Conservation (phyloP, 768 basidiomycete species). For the Russula earlei region DNA sequence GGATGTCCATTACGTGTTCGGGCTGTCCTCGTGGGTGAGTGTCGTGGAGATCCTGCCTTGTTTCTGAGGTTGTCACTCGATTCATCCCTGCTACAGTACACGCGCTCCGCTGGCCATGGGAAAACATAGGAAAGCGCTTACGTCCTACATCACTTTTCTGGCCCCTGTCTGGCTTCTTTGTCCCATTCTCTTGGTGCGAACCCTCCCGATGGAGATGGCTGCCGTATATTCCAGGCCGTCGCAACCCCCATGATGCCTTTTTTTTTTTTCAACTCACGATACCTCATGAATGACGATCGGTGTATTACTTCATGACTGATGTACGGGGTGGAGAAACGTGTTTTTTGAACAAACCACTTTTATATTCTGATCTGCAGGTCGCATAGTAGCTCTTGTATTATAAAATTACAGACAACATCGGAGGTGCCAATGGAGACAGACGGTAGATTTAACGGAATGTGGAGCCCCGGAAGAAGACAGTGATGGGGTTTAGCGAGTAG, state of each 20-base stretch:
- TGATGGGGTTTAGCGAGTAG: too few relatives aligned
- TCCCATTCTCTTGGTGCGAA: background rate
- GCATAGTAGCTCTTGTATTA: slow-evolving; percentile 1
- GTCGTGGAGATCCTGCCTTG: background rate
- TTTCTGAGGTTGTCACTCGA: background rate
- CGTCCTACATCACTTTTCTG: background rate
- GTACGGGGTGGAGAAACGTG: too few relatives aligned
- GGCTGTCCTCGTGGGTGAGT: background rate
- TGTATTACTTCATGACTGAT: background rate
- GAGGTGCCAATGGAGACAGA: background rate
- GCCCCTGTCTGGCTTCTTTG: background rate
- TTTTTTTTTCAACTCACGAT: too few relatives aligned
- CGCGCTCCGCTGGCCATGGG: slow-evolving; percentile 6
- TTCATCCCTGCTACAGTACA: background rate
- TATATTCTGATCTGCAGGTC: background rate
- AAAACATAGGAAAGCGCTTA: too few relatives aligned
- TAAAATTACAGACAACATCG: background rate
- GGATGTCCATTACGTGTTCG: slow-evolving; percentile 5
- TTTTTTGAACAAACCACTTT: background rate
- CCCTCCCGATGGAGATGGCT: background rate
- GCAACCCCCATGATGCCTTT: background rate
- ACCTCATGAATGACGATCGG: background rate
- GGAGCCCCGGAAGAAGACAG: background rate
- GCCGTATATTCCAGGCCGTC: background rate
- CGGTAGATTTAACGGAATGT: background rate